Evolutionary conservation across 192 early-diverging fungal genomes (phyloP).

Genomic region (Coemansia sp.): DNA sequence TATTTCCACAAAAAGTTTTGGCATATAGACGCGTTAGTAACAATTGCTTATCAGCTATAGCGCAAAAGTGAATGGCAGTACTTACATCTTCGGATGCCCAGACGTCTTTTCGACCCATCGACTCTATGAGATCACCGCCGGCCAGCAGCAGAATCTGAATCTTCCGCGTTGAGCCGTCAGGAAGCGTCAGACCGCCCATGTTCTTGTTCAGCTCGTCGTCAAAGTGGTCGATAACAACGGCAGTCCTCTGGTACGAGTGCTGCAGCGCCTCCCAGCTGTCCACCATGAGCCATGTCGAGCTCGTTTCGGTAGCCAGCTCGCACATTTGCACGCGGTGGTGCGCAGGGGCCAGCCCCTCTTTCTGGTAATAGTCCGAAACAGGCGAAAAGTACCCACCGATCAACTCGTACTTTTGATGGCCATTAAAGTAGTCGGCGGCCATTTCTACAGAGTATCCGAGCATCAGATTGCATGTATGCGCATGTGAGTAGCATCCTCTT

Average conservation of each 20-base stretch:
- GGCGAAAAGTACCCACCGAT: conserved; percentile 97
- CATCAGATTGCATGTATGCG: neutral
- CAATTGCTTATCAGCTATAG: no score
- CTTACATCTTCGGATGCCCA: conserved; percentile 81
- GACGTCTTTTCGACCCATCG: conserved; percentile 86
- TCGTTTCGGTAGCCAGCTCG: conserved; percentile 77
- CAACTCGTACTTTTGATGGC: conserved; percentile 73
- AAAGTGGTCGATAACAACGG: conserved; percentile 93
- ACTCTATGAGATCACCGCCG: conserved; percentile 95
- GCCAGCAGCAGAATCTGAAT: conserved; percentile 91
- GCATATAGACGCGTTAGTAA: neutral
- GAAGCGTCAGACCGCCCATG: conserved; percentile 63
- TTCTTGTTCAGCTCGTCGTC: conserved; percentile 80
- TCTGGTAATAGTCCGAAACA: conserved; percentile 90
- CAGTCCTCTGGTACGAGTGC: conserved; percentile 77
- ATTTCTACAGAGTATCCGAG: conserved; percentile 60
- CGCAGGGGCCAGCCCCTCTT: conserved; percentile 85
- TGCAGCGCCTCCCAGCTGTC: conserved; percentile 92
- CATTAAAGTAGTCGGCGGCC: conserved; percentile 83
- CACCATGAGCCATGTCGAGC: conserved; percentile 92
- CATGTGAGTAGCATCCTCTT: neutral
- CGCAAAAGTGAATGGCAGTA: neutral
- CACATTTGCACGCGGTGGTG: conserved; percentile 92
- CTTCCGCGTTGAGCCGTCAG: conserved; percentile 49
- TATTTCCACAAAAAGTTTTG: conserved; percentile 9